These are phyloP conservation scores for Taphrina wiesneri DNA, from an alignment of 1,139 yeast species.

Conservation along the genomic window DNA sequence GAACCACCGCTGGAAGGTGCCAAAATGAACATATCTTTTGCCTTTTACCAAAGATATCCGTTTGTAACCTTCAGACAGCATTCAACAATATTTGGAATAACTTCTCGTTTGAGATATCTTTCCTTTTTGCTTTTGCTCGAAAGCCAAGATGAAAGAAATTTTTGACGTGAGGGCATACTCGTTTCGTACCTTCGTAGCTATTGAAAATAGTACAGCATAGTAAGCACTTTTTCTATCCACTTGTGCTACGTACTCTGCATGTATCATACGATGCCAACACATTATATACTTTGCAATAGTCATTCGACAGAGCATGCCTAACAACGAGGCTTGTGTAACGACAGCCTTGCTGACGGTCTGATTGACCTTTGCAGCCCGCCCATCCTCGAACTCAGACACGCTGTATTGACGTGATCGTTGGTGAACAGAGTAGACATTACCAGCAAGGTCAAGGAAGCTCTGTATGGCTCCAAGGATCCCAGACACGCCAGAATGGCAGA, in stretches of 20 bases:
- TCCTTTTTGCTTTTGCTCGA: background rate
- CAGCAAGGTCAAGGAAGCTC: background rate
- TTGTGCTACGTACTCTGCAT: too few species aligned
- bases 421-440: background rate
- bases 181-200: too few species aligned
- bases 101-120: constrained; percentile 12
- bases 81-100: constrained; percentile 30
- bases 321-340: too few species aligned
- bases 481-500: constrained; percentile 16
- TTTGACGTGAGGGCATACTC: background rate
- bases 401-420: background rate
- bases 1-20: constrained; percentile 25
- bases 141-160: background rate
- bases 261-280: too few species aligned
- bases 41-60: constrained; percentile 36
- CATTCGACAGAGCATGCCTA: too few species aligned
- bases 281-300: too few species aligned
- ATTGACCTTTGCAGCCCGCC: too few species aligned
- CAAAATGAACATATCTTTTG: constrained; percentile 35
- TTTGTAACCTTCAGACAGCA: constrained; percentile 33
- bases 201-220: too few species aligned
- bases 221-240: too few species aligned
- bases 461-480: constrained; percentile 2
- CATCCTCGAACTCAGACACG: too few species aligned
- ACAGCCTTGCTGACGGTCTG: background rate